phyloP scores from a whole-genome alignment of 2,329 filamentous ascomycete species.

The Teratosphaeria viscida region DNA sequence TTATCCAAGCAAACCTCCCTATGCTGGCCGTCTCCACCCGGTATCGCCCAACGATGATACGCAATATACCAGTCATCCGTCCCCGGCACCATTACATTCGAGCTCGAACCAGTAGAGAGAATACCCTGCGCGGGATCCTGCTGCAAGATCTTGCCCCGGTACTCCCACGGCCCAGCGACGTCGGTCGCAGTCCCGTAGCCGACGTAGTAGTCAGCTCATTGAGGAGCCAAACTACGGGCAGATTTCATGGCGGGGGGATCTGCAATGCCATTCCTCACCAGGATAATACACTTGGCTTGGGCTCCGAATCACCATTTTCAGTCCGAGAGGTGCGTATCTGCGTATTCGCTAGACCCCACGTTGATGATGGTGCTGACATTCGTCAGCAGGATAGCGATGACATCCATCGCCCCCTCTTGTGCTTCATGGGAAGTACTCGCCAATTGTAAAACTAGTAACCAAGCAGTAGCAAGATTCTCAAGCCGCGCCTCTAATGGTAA shows the following conservation, averaged over 20 bases:
- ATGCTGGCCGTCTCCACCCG: slow-evolving; percentile 34
- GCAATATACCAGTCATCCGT: slow-evolving; percentile 43
- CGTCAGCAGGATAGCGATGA: too few species aligned
- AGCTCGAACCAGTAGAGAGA: slow-evolving; percentile 38
- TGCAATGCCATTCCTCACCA: not conserved
- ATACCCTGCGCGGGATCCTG: slow-evolving; percentile 33
- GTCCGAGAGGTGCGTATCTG: not conserved
- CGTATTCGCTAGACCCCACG: not conserved
- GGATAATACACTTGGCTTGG: not conserved
- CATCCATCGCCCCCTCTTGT: too few species aligned
- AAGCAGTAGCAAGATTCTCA: too few species aligned
- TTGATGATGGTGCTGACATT: not conserved
- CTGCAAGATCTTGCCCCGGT: slow-evolving; percentile 35
- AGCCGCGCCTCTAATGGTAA: too few species aligned
- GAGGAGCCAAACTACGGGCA: not conserved
- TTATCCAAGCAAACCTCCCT: slow-evolving; percentile 36
- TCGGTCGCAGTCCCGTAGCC: slow-evolving; percentile 22
- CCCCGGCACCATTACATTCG: slow-evolving; percentile 36
- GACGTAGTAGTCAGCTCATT: slow-evolving; percentile 33
- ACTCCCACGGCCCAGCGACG: slow-evolving; percentile 35
- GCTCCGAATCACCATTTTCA: not conserved
- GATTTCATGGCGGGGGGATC: not conserved
- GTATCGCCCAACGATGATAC: slow-evolving; percentile 40
- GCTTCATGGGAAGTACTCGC: too few species aligned
- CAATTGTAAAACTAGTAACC: too few species aligned